Evolutionary conservation across 2,329 filamentous ascomycete species (phyloP), one percentile per base, ranked within the genome.

Genomic region (Akanthomyces muscarius): DNA sequence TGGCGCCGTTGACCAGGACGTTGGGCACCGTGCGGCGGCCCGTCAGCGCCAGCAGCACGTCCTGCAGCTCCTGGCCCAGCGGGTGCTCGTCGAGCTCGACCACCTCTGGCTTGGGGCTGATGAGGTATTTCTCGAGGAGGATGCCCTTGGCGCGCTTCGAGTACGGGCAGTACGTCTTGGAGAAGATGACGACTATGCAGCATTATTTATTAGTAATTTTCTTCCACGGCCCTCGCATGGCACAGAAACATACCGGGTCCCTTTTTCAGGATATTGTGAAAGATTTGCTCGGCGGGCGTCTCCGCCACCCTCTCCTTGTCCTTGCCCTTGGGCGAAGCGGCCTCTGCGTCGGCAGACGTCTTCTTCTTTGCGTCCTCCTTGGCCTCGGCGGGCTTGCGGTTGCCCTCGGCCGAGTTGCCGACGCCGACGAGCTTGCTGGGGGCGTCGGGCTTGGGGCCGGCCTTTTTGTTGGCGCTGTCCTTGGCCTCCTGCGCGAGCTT

Each of bases 11-110:
- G 70, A 99, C 83, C 69, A 99, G 82, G 42, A 98, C 84, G 72
- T 99, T 99, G 18, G 95, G 95, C 0, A 99, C 95, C 0, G 95
- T 99, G 64, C 80, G 82, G 56, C 94, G 85, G 51, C 90, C 90
- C 0, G 95, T 98, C 72, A 85, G 89, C 64, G 87, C 83, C 18
- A 76, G 82, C 11, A 99, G 80, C 21, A 86, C 83, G 11, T 82
- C 83, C 75, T 99, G 95, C 48, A 99, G 77, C 62, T 84, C 77
- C 1, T 78, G 71, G 42, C 94, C 95, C 14, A 96, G 81, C 0
- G 86, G 84, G 72, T 97, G 91, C 67, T 86, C 76, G 76, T 99
- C 92, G 14, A 99, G 85, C 77, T 99, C 95, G 58, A 98, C 92
- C 8, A 99, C 89, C 71, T 88, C 90, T 0, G 95, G 95, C 13